Percentiles rank a stretch among this genome's conserved stretches.
Conservation (phyloP, 768 basidiomycete species). For the Phanerochaete sordida region DNA sequence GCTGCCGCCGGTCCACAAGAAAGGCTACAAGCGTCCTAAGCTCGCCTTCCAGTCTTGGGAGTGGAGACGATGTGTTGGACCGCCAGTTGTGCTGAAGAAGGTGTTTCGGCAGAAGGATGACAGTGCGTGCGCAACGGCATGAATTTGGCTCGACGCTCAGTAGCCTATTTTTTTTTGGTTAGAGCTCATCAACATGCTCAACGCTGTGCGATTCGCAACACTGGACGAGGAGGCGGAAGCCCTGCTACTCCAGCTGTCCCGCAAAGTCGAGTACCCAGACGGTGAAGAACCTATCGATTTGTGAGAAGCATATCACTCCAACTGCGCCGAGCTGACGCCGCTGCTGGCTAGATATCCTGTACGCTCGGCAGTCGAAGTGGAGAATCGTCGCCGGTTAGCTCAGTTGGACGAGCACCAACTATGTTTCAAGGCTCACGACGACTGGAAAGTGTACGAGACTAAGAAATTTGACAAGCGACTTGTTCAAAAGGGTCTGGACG, state of each 20-base stretch:
- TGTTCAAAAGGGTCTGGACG: no score
- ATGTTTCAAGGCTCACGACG: no score
- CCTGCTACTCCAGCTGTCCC: constrained; percentile 55
- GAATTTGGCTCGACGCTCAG: no score
- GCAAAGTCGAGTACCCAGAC: constrained; percentile 60
- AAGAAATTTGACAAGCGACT: no score
- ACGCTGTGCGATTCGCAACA: constrained; percentile 77
- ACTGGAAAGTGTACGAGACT: no score
- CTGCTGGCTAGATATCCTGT: neutral
- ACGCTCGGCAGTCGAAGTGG: no score
- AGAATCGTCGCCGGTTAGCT: no score
- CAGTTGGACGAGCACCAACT: no score
- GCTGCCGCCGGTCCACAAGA: constrained; percentile 71
- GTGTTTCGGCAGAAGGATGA: constrained; percentile 91
- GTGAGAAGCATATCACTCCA: no score
- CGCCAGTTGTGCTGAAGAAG: constrained; percentile 51
- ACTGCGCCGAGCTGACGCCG: no score
- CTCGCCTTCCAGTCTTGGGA: constrained; percentile 80
- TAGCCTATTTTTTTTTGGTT: no score
- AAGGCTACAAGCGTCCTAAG: constrained; percentile 40
- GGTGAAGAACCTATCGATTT: constrained; percentile 81
- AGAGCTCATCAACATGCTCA: constrained; percentile 78
- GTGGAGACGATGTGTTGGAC: constrained; percentile 70
- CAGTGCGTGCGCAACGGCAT: constrained; percentile 33
- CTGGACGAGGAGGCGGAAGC: constrained; percentile 34